Base-by-base conservation (phyloP, 371 early-diverging fungal genomes). In the Mortierella polycephala region DNA sequence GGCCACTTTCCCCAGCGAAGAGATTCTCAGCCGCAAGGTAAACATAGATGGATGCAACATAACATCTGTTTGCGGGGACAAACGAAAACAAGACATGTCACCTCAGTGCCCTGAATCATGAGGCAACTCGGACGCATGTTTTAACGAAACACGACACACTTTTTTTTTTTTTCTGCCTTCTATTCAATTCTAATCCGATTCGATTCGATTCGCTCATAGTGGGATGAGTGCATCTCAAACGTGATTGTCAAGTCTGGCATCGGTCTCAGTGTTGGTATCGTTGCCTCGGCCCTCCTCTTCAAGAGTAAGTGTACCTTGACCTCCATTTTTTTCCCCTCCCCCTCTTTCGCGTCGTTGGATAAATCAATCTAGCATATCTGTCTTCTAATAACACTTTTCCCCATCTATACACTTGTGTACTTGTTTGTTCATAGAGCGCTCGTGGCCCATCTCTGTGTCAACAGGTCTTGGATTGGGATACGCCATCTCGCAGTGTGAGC, bases 151-250 rank as follows among this genome's bases (percentile, higher is more conserved):
- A n/a, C 49, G 18, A 51, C 50, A 39, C 14, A 6, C 37, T 16
- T 30, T 37, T 16, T n/a, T 41, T 20, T 16, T 30, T 37, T 16
- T n/a, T 41, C 10, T 0, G 7, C 23, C 13, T 8, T 51, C 12
- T 39, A 23, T 53, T n/a, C 23, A 16, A 60, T 47, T 20, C 40
- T 49, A 14, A 30, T 30, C 18, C 55, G 20, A 62, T 40, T 37
- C 54, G 52, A 37, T 59, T 67, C 9, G 12, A 20, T 23, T 53
- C 8, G 46, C 5, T 47, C 13, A 51, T 62, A 96, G 96, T 94
- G 94, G 91, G 97, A 96, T 87, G 91, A 88, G 67, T 92, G 94
- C 63, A 85, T 96, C 57, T 91, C 96, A 64, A 94, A 96, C 88
- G 88, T 93, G 66, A 83, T 93, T 57, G 90, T 96, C 58, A 94